Evolutionary conservation across 108 stramenopile species (phyloP).

Genomic region (Cyclotella sp.): DNA sequence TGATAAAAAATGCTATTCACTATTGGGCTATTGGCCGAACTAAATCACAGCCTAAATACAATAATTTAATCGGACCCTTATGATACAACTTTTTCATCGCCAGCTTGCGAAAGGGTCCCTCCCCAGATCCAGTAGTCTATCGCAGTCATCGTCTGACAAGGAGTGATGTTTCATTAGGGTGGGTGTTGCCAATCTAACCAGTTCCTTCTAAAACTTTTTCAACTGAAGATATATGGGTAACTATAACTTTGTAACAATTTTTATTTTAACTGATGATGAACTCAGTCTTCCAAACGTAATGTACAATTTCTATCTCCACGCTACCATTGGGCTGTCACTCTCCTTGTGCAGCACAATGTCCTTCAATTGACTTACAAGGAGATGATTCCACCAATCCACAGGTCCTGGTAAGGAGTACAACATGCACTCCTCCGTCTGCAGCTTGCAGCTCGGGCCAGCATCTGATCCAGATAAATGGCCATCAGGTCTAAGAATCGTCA

Average conservation of each 20-base stretch:
- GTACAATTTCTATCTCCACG: conserved; percentile 28
- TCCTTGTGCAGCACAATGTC: conserved; percentile 40
- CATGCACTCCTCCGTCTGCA: conserved; percentile 47
- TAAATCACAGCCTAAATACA: no score
- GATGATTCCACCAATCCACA: conserved; percentile 68
- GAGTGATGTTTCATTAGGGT: no score
- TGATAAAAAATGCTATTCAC: no score
- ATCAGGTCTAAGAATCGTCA: conserved; percentile 61
- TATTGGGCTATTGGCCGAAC: no score
- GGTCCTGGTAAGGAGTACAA: conserved; percentile 63
- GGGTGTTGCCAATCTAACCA: no score
- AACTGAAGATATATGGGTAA: neutral
- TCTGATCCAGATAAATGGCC: conserved; percentile 56
- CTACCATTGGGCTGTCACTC: conserved; percentile 23
- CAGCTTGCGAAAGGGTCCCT: no score
- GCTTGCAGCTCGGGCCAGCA: conserved; percentile 29
- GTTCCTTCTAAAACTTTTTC: no score
- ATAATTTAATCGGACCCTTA: no score
- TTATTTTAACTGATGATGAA: neutral
- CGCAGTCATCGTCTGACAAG: no score
- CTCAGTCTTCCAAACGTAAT: neutral
- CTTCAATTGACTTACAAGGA: conserved; percentile 50
- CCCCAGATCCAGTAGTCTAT: no score
- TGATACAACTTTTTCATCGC: no score
- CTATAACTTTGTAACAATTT: neutral